Evolutionary conservation across 257 asterid species (phyloP).

Genomic region (Rhazya stricta): DNA sequence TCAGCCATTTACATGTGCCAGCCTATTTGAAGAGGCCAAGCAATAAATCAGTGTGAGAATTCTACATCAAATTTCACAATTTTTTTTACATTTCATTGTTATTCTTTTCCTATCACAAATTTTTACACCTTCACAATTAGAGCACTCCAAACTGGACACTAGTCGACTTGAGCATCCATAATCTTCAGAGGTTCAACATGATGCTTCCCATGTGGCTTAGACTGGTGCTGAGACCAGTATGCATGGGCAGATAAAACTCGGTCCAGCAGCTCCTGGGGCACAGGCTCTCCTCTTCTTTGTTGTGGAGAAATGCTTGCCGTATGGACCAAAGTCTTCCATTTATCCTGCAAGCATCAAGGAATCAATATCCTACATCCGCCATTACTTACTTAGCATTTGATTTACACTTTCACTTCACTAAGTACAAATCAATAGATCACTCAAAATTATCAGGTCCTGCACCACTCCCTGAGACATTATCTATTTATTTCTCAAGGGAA

Average conservation of each 20-base stretch:
- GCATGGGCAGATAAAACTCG: slow-evolving; percentile 68
- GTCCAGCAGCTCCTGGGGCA: slow-evolving; percentile 82
- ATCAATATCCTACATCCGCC: background rate
- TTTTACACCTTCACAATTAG: slow-evolving; percentile 30
- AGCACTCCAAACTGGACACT: slow-evolving; percentile 33
- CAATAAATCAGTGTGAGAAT: slow-evolving; percentile 43
- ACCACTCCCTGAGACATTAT: background rate
- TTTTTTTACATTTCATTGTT: slow-evolving; percentile 36
- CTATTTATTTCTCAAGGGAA: background rate
- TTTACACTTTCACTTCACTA: background rate
- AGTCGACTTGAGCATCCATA: slow-evolving; percentile 22
- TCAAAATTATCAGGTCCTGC: background rate
- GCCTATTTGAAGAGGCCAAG: slow-evolving; percentile 28
- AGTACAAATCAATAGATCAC: background rate
- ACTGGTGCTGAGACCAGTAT: slow-evolving; percentile 70
- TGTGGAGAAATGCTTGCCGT: slow-evolving; percentile 92
- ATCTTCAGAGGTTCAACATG: slow-evolving; percentile 29
- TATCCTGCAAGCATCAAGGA: slow-evolving; percentile 49
- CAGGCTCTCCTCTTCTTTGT: slow-evolving; percentile 87
- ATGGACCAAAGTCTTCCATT: slow-evolving; percentile 91
- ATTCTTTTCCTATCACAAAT: slow-evolving; percentile 24
- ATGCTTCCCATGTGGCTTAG: slow-evolving; percentile 55
- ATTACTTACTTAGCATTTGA: too few species aligned
- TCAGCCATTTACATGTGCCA: slow-evolving; percentile 37
- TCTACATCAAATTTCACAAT: slow-evolving; percentile 21